Percentiles rank a stretch among this genome's conserved stretches.
Evolutionary conservation across 345 rosid species (phyloP).

Genomic region (Gossypium herbaceum): DNA sequence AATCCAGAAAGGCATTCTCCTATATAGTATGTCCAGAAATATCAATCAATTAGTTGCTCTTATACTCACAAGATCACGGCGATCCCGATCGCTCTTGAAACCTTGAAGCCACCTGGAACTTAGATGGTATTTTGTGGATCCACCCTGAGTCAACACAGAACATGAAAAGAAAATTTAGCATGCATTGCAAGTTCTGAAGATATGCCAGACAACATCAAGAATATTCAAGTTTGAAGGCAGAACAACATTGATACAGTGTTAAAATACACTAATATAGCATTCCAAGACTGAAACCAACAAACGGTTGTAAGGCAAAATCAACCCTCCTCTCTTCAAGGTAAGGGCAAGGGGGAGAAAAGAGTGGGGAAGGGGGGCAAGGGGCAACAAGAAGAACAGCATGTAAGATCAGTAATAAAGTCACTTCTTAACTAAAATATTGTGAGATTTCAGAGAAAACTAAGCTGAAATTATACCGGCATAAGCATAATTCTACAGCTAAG

Average conservation of each 20-base stretch:
- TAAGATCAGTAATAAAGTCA: not conserved
- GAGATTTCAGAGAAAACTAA: not conserved
- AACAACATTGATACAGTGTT: not conserved
- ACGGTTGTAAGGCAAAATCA: not conserved
- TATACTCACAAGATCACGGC: slow-evolving; percentile 85
- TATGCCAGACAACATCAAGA: slow-evolving; percentile 2
- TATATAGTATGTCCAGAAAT: not conserved
- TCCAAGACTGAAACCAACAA: not conserved
- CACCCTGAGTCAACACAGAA: slow-evolving; percentile 37
- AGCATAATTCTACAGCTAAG: not conserved
- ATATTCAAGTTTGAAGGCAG: not conserved
- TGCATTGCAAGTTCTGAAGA: slow-evolving; percentile 6
- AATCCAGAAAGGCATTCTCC: not conserved
- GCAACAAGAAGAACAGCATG: too few species aligned
- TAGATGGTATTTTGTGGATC: slow-evolving; percentile 87
- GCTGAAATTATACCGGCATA: not conserved
- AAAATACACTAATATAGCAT: not conserved
- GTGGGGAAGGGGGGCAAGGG: not conserved
- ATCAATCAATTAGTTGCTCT: not conserved
- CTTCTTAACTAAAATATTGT: not conserved
- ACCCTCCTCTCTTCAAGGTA: not conserved
- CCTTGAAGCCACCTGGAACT: slow-evolving; percentile 89
- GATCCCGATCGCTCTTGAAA: slow-evolving; percentile 86
- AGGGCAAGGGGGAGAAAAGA: not conserved
- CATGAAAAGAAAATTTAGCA: slow-evolving; percentile 10